A percentile compares a stretch with the other conserved stretches of the same genome.
Evolutionary conservation across 2,329 filamentous ascomycete genomes (phyloP).

Genomic region (Xylariaceae sp.): DNA sequence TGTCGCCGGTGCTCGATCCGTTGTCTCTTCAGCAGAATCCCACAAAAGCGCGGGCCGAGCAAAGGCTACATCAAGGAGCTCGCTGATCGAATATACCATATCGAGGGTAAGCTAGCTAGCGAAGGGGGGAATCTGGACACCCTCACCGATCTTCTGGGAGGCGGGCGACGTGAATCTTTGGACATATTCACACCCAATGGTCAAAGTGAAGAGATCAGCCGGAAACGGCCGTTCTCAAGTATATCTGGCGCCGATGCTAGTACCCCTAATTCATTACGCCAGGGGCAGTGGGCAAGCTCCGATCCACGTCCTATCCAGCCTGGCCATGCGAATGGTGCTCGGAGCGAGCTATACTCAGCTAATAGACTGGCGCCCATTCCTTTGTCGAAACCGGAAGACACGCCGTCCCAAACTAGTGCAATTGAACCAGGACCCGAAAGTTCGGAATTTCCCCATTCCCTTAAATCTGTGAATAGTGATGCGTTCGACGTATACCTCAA

Average conservation of each 20-base stretch:
- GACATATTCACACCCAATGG: conserved; percentile 52
- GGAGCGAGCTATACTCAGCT: conserved; percentile 32
- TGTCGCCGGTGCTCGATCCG: conserved; percentile 71
- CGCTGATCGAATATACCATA: conserved; percentile 75
- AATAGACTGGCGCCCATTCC: conserved; percentile 46
- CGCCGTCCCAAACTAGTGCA: conserved; percentile 34
- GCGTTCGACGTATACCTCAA: conserved; percentile 55
- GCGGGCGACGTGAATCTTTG: conserved; percentile 36
- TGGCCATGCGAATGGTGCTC: conserved; percentile 31
- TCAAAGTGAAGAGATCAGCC: conserved; percentile 33
- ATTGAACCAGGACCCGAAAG: conserved; percentile 27
- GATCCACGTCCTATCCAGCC: conserved; percentile 45
- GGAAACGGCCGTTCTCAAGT: conserved; percentile 35
- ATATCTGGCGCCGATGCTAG: conserved; percentile 33
- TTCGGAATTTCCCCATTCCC: too few species aligned
- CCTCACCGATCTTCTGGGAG: conserved; percentile 38
- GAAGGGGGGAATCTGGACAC: conserved; percentile 43
- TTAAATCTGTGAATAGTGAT: conserved; percentile 40
- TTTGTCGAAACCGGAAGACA: conserved; percentile 34
- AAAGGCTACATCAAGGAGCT: conserved; percentile 96
- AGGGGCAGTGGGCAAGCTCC: conserved; percentile 44
- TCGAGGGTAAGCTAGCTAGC: conserved; percentile 71
- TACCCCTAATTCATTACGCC: conserved; percentile 40
- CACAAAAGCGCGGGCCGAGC: conserved; percentile 82
- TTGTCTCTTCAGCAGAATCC: conserved; percentile 82